Evolutionary conservation across 805 yeast genomes (phyloP).

Genomic region (Starmerella bacillaris): DNA sequence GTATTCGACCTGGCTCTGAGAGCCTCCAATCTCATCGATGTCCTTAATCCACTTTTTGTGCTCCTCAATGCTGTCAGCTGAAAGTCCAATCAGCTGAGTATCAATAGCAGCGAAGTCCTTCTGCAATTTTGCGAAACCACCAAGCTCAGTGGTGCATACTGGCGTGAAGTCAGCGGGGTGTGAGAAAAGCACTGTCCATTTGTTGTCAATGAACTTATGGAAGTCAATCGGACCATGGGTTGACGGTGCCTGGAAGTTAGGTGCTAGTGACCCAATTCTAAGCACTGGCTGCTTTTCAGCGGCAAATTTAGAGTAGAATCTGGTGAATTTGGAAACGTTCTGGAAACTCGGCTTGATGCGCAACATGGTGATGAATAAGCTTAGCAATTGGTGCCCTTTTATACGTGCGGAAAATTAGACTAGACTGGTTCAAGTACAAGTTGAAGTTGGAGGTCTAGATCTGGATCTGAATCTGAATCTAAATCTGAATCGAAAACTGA

Average conservation of each 20-base stretch:
- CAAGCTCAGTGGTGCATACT: conserved; percentile 90
- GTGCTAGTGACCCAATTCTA: conserved; percentile 75
- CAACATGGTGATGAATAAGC: too few relatives aligned
- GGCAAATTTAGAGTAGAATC: conserved; percentile 12
- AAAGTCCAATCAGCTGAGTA: conserved; percentile 76
- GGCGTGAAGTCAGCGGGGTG: conserved; percentile 97
- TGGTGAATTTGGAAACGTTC: too few relatives aligned
- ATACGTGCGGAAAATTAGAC: too few relatives aligned
- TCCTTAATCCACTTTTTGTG: conserved; percentile 87
- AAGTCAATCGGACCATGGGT: conserved; percentile 71
- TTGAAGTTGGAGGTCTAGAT: too few relatives aligned
- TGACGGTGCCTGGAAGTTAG: conserved; percentile 71
- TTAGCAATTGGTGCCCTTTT: too few relatives aligned
- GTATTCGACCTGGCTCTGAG: conserved; percentile 58
- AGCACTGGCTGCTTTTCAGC: conserved; percentile 21
- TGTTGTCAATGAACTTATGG: conserved; percentile 71
- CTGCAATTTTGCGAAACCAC: conserved; percentile 83
- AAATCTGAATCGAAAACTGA: too few relatives aligned
- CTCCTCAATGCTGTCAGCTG: conserved; percentile 68
- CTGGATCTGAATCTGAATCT: too few relatives aligned
- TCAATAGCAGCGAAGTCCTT: conserved; percentile 77
- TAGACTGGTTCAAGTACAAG: too few relatives aligned
- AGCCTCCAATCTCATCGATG: conserved; percentile 63
- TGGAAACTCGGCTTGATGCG: too few relatives aligned
- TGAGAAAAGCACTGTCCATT: conserved; percentile 78